phyloP scores from a whole-genome alignment of 495 filamentous ascomycete species.

The Chaetomidium leptoderma region DNA sequence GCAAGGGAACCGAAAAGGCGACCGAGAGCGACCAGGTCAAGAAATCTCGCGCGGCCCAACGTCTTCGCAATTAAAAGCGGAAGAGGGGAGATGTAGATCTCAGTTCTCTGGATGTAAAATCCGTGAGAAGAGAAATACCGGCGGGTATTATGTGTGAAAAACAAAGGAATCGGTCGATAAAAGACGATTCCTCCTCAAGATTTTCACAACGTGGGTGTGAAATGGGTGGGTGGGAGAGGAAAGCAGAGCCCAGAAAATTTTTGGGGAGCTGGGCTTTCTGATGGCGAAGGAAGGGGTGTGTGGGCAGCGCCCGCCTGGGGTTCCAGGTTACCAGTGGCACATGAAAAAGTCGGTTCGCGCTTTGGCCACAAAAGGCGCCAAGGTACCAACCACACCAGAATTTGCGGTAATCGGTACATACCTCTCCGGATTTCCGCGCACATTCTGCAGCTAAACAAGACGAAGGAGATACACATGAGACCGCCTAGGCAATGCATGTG shows the following conservation, averaged over 20 bases:
- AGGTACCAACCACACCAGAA: not conserved
- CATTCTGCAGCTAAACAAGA: too few species aligned
- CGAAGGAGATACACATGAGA: too few species aligned
- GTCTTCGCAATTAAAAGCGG: slow-evolving; percentile 21
- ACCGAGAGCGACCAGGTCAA: slow-evolving; percentile 19
- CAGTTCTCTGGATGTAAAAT: slow-evolving; percentile 31
- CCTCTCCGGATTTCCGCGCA: too few species aligned
- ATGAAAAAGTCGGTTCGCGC: slow-evolving; percentile 1
- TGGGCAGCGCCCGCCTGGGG: slow-evolving; percentile 13
- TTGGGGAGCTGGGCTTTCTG: slow-evolving; percentile 18
- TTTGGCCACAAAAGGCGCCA: not conserved
- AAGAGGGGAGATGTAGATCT: slow-evolving; percentile 41
- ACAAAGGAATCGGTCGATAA: slow-evolving; percentile 20
- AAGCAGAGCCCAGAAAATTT: slow-evolving; percentile 27
- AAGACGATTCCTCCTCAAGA: slow-evolving; percentile 23
- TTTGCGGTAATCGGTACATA: not conserved
- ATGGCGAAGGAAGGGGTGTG: slow-evolving; percentile 19
- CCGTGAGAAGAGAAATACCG: slow-evolving; percentile 30
- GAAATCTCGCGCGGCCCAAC: slow-evolving; percentile 12
- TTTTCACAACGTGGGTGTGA: slow-evolving; percentile 21
- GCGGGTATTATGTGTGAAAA: slow-evolving; percentile 27
- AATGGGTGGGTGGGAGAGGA: slow-evolving; percentile 23
- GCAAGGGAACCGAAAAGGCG: slow-evolving; percentile 24
- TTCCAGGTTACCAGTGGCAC: slow-evolving; percentile 8
- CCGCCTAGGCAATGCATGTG: too few species aligned